phyloP scores from a whole-genome alignment of 1,139 yeast species.

The Lodderomyces pseudojiufengensis region DNA sequence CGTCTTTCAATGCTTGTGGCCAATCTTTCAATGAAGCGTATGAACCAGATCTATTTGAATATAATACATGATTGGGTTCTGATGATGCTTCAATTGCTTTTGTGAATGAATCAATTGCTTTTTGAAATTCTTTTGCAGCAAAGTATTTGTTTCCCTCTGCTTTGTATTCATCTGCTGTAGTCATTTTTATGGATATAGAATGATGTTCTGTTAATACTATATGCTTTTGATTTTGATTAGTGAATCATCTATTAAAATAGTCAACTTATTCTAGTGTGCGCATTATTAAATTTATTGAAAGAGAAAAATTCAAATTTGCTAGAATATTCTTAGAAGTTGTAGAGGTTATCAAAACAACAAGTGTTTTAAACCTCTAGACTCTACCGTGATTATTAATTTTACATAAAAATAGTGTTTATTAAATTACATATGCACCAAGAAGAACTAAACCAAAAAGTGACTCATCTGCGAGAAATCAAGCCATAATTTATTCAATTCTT shows the following conservation, averaged over 20 bases:
- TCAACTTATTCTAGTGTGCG: background rate
- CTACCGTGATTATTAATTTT: too few relatives aligned
- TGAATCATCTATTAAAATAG: too few relatives aligned
- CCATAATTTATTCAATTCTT: background rate
- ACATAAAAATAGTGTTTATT: too few relatives aligned
- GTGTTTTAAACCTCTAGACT: too few relatives aligned
- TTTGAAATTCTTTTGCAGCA: conserved; percentile 75
- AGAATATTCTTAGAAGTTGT: too few relatives aligned
- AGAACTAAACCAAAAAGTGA: background rate
- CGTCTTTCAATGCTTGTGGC: conserved; percentile 73
- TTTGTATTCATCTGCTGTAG: conserved; percentile 66
- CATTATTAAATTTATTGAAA: too few relatives aligned
- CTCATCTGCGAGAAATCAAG: background rate
- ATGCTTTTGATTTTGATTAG: too few relatives aligned
- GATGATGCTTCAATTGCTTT: conserved; percentile 86
- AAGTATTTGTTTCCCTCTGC: conserved; percentile 90
- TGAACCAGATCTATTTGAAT: conserved; percentile 91
- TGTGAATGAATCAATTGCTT: conserved; percentile 77
- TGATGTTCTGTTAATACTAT: too few relatives aligned
- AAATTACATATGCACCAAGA: background rate
- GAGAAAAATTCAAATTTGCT: too few relatives aligned
- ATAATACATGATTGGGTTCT: conserved; percentile 83
- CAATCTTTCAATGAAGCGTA: conserved; percentile 78
- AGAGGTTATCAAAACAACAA: too few relatives aligned
- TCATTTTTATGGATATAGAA: too few relatives aligned